Percentiles rank a stretch among this genome's conserved stretches.
Conservation (phyloP, 2,329 filamentous ascomycete species). For the Zymoseptoria brevis region DNA sequence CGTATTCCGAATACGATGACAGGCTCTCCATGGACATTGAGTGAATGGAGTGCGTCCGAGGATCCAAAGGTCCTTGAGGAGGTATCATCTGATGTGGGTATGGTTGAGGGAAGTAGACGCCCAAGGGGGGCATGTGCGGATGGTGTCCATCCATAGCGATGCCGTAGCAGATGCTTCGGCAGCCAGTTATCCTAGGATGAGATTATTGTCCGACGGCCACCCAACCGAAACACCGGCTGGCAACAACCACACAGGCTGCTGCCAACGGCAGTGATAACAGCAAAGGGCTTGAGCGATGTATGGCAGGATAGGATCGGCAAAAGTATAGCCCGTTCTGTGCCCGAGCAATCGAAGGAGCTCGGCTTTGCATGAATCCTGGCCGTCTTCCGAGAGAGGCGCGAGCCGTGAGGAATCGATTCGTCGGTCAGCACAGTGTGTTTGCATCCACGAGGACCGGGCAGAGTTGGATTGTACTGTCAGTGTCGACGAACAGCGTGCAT, state of each 20-base stretch:
- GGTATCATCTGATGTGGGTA: constrained; percentile 25
- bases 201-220: not conserved
- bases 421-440: constrained; percentile 15
- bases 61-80: constrained; percentile 17
- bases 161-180: not conserved
- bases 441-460: constrained; percentile 1
- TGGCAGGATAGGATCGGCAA: not conserved
- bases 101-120: constrained; percentile 24
- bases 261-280: not conserved
- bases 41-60: constrained; percentile 24
- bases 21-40: constrained; percentile 28
- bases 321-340: not conserved
- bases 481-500: not conserved
- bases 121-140: constrained; percentile 23
- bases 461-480: not conserved
- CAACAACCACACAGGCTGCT: not conserved
- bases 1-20: constrained; percentile 26
- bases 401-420: constrained; percentile 10
- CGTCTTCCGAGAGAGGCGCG: constrained; percentile 8
- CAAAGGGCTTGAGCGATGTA: not conserved
- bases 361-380: not conserved
- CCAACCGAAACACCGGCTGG: not conserved
- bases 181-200: not conserved
- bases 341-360: not conserved
- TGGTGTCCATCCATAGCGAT: constrained; percentile 25